Conservation (phyloP, 768 basidiomycete species). For the Suillus tomentosus region DNA sequence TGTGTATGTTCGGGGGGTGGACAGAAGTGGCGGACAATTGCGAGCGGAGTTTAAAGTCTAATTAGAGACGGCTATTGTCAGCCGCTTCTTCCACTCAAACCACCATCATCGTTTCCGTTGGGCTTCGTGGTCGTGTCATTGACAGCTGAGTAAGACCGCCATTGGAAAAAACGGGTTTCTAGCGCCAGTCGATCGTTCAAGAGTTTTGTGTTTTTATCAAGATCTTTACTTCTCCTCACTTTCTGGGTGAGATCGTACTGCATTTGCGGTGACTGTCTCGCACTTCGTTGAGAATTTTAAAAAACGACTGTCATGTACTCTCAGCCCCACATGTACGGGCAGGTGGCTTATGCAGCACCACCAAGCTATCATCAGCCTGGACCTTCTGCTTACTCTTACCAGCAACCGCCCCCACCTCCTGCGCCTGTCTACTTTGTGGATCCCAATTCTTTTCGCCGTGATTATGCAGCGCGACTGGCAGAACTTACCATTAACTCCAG, state of each 20-base stretch:
- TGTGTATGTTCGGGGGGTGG: conserved; percentile 12
- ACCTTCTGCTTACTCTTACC: conserved; percentile 48
- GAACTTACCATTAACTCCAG: conserved; percentile 93
- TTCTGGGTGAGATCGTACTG: conserved; percentile 41
- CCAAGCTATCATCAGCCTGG: conserved; percentile 49
- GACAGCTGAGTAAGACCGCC: conserved; percentile 51
- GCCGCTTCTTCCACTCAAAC: conserved; percentile 44
- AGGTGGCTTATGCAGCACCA: conserved; percentile 50
- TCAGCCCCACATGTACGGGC: conserved; percentile 59
- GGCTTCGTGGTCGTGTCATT: conserved; percentile 35
- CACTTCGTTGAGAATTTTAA: conserved; percentile 7
- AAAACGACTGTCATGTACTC: conserved; percentile 45
- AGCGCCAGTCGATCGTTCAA: conserved; percentile 34
- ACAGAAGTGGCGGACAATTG: conserved; percentile 24
- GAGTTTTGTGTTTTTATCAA: conserved; percentile 35
- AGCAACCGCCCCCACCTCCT: conserved; percentile 45
- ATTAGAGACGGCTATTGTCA: conserved; percentile 28
- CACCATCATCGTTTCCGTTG: conserved; percentile 46
- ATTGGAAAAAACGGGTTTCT: conserved; percentile 39
- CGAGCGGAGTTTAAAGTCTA: conserved; percentile 40
- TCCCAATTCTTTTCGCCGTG: conserved; percentile 74
- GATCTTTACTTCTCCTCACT: conserved; percentile 37
- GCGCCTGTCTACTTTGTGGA: conserved; percentile 55
- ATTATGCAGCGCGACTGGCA: conserved; percentile 71
- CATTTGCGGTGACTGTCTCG: conserved; percentile 9